These are phyloP conservation scores for Balakata baccata DNA, from an alignment of 345 rosid genomes.

Conservation along the genomic window DNA sequence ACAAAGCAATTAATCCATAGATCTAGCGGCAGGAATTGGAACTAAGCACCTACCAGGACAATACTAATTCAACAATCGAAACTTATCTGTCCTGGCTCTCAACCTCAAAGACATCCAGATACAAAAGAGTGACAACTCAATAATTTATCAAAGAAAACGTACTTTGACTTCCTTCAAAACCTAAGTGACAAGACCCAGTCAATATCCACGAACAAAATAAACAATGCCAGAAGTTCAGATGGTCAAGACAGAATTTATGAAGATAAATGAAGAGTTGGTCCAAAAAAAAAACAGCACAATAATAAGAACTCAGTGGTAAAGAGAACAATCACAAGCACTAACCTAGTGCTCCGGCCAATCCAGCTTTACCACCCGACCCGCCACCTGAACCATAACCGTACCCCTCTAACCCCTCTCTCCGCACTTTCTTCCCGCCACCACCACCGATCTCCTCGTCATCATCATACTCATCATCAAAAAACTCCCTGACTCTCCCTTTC, in stretches of 20 bases:
- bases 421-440: conserved; percentile 54
- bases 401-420: conserved; percentile 68
- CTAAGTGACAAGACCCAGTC: background rate
- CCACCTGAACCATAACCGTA: conserved; percentile 42
- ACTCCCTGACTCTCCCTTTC: conserved; percentile 64
- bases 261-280: too few relatives aligned
- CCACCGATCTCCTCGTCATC: conserved; percentile 41
- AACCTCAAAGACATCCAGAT: background rate
- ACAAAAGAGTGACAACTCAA: background rate
- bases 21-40: background rate
- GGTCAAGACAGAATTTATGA: background rate
- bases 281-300: background rate
- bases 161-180: background rate
- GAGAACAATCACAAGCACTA: conserved; percentile 18
- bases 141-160: background rate
- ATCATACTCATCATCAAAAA: conserved; percentile 55
- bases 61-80: background rate
- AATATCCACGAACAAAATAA: background rate
- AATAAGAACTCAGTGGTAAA: background rate
- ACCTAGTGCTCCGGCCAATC: conserved; percentile 50
- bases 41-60: background rate
- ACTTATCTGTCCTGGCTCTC: background rate
- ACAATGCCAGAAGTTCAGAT: background rate
- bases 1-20: background rate
- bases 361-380: conserved; percentile 57